Evolutionary conservation across 495 filamentous ascomycete genomes (phyloP).

Genomic region (Amniculicola lignicola): DNA sequence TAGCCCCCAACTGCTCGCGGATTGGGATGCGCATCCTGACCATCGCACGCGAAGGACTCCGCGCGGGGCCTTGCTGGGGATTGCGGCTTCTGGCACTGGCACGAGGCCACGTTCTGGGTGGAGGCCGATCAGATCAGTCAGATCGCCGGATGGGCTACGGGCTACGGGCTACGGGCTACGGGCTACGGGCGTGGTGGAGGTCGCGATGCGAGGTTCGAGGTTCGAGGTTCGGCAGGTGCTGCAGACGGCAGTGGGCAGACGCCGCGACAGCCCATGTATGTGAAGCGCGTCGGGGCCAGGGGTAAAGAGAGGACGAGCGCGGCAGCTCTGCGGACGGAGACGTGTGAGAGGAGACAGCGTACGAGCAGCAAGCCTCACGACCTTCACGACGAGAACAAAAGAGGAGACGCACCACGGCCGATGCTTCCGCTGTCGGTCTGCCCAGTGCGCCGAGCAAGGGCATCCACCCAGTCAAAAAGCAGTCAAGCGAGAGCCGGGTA

Average conservation of each 20-base stretch:
- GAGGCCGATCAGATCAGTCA: no score
- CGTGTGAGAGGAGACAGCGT: background rate
- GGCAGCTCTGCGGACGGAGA: background rate
- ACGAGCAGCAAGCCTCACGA: background rate
- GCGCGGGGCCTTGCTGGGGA: no score
- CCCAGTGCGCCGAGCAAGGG: no score
- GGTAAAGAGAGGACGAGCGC: constrained; percentile 28
- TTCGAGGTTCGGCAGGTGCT: background rate
- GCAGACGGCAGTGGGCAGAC: background rate
- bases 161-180: no score
- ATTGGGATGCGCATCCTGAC: constrained; percentile 77
- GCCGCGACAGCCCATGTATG: constrained; percentile 1
- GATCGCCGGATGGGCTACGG: no score
- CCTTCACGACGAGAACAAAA: no score
- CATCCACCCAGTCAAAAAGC: no score
- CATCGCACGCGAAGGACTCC: constrained; percentile 8
- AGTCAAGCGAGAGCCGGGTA: no score
- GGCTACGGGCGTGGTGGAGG: background rate
- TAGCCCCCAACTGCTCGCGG: constrained; percentile 72
- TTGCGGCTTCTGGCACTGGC: no score
- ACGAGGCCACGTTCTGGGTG: no score
- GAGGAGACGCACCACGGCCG: background rate
- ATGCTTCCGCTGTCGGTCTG: no score
- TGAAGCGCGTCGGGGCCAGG: background rate
- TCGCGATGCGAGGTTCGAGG: background rate